Evolutionary conservation across 2,329 filamentous ascomycete species (phyloP).

Genomic region (Calonectria montana): DNA sequence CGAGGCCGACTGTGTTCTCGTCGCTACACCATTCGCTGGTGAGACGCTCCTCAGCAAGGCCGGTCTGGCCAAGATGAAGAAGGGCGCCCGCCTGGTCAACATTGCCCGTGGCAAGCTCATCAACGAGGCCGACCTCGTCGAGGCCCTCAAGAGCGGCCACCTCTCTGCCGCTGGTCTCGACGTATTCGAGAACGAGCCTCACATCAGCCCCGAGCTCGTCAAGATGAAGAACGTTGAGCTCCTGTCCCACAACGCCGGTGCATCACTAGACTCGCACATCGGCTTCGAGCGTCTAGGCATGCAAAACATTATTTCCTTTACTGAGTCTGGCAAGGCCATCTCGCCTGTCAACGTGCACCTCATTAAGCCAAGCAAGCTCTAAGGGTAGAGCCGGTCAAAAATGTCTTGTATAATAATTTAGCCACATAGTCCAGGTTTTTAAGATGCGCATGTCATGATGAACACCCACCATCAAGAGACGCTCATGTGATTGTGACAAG

Average conservation of each 20-base stretch:
- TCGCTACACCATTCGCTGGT: slow-evolving; percentile 39
- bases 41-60: slow-evolving; percentile 51
- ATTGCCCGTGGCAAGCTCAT: slow-evolving; percentile 80
- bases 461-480: not conserved
- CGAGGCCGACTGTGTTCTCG: slow-evolving; percentile 40
- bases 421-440: not conserved
- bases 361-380: slow-evolving; percentile 41
- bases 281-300: slow-evolving; percentile 41
- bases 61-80: slow-evolving; percentile 78
- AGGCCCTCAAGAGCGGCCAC: slow-evolving; percentile 70
- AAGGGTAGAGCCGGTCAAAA: slow-evolving; percentile 9
- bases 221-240: slow-evolving; percentile 43
- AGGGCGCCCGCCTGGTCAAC: slow-evolving; percentile 75
- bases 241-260: slow-evolving; percentile 40
- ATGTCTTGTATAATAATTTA: slow-evolving; percentile 6
- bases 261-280: slow-evolving; percentile 40
- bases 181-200: slow-evolving; percentile 78
- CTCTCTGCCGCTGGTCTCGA: slow-evolving; percentile 75
- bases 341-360: slow-evolving; percentile 41
- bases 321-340: slow-evolving; percentile 37
- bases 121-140: slow-evolving; percentile 76
- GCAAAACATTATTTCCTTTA: slow-evolving; percentile 40
- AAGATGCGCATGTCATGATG: not conserved
- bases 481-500: not conserved
- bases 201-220: slow-evolving; percentile 40